These are phyloP conservation scores for Termitomyces sp. DNA, from an alignment of 768 basidiomycete species.

Conservation along the genomic window DNA sequence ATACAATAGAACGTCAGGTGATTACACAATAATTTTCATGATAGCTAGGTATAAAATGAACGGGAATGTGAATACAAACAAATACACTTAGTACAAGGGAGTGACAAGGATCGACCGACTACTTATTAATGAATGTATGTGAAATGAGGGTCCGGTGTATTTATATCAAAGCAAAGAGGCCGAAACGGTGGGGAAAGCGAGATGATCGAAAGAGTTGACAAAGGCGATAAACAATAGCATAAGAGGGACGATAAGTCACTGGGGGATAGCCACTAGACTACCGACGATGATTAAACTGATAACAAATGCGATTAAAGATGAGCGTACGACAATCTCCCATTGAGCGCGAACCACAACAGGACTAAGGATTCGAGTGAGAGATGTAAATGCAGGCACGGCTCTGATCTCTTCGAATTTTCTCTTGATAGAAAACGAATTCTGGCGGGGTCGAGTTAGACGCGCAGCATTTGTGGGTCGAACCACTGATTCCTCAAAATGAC, in stretches of 20 bases:
- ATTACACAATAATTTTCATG: not conserved
- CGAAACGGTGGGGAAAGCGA: not conserved
- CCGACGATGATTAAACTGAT: slow-evolving; percentile 37
- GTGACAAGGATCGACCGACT: not conserved
- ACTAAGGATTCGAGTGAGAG: slow-evolving; percentile 64
- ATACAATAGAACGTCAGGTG: not conserved
- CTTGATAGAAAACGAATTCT: slow-evolving; percentile 2
- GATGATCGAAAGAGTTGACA: too few relatives aligned
- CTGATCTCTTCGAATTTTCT: slow-evolving; percentile 41
- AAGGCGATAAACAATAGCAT: not conserved
- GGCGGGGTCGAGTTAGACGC: slow-evolving; percentile 8
- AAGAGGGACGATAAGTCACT: not conserved
- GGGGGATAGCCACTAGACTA: slow-evolving; percentile 27
- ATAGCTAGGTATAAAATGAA: not conserved
- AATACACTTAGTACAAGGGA: not conserved
- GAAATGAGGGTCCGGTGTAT: slow-evolving; percentile 4
- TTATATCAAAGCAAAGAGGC: not conserved
- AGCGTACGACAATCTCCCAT: slow-evolving; percentile 78
- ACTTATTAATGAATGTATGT: slow-evolving; percentile 4
- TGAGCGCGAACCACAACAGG: slow-evolving; percentile 73
- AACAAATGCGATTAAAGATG: slow-evolving; percentile 42
- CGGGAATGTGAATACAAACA: not conserved
- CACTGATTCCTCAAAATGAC: slow-evolving; percentile 8
- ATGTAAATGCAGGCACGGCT: slow-evolving; percentile 68
- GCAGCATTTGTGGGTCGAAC: slow-evolving; percentile 1